Percentiles rank a stretch among this genome's conserved stretches.
phyloP scores from a whole-genome alignment of 768 basidiomycete species.

The Calocybe gangraenosa region DNA sequence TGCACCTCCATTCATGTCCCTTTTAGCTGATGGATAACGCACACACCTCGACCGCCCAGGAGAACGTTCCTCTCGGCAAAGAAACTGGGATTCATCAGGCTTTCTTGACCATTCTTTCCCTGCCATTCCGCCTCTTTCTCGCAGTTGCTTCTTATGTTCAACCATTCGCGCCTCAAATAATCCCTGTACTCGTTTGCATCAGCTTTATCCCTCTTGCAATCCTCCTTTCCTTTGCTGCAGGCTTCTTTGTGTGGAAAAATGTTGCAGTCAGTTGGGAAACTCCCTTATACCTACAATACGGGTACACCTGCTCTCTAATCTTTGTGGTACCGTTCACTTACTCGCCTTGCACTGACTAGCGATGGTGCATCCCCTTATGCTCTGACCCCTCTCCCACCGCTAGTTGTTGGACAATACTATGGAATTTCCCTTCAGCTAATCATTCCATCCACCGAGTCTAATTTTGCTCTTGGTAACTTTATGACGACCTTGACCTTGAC shows the following conservation, averaged over 20 bases:
- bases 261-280: slow-evolving; percentile 68
- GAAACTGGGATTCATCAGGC: slow-evolving; percentile 8
- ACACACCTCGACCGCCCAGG: slow-evolving; percentile 15
- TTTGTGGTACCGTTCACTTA: background rate
- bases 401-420: slow-evolving; percentile 66
- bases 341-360: slow-evolving; percentile 29
- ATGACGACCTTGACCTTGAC: slow-evolving; percentile 67
- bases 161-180: slow-evolving; percentile 54
- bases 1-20: too few species aligned
- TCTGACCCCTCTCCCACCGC: slow-evolving; percentile 40
- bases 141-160: slow-evolving; percentile 34
- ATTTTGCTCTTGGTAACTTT: slow-evolving; percentile 78
- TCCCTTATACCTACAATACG: slow-evolving; percentile 73
- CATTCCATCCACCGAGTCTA: slow-evolving; percentile 63
- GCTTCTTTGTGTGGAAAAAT: slow-evolving; percentile 71
- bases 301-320: slow-evolving; percentile 37
- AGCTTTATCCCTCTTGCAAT: slow-evolving; percentile 60
- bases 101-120: slow-evolving; percentile 10
- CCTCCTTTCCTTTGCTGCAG: slow-evolving; percentile 60
- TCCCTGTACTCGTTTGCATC: slow-evolving; percentile 61
- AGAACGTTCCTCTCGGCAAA: background rate
- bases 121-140: slow-evolving; percentile 10
- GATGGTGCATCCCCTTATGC: slow-evolving; percentile 67
- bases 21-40: slow-evolving; percentile 15
- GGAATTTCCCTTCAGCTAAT: slow-evolving; percentile 64